Conservation (phyloP, 768 basidiomycete species). For the Tulasnella sp. region DNA sequence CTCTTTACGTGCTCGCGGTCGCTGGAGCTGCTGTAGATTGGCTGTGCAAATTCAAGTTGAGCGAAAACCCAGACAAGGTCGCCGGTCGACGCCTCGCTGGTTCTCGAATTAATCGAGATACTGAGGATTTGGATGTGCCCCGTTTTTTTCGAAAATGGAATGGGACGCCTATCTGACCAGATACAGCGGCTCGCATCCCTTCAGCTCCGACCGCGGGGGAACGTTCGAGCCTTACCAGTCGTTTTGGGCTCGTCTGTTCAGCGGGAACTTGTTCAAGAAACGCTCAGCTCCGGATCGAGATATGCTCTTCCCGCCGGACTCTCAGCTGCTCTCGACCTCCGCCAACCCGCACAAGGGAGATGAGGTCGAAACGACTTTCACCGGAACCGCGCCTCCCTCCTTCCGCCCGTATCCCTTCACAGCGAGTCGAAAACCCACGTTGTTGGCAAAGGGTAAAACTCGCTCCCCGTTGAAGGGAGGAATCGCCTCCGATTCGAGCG, state of each 20-base stretch:
- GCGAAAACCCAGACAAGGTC: constrained; percentile 70
- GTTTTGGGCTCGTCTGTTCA: constrained; percentile 54
- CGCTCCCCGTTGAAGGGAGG: constrained; percentile 10
- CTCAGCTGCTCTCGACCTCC: constrained; percentile 16
- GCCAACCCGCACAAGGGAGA: neutral
- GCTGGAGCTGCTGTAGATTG: constrained; percentile 53
- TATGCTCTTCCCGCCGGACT: constrained; percentile 24
- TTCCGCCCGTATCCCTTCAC: constrained; percentile 14
- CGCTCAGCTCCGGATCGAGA: neutral
- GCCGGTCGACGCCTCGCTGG: too few relatives aligned
- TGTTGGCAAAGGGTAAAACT: neutral
- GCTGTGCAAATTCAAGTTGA: constrained; percentile 52
- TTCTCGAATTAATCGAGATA: neutral
- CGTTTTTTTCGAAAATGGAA: constrained; percentile 44
- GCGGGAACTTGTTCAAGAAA: constrained; percentile 1
- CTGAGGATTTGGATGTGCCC: neutral
- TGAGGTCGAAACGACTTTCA: neutral
- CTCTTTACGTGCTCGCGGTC: constrained; percentile 51
- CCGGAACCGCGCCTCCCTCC: neutral
- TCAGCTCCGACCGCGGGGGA: constrained; percentile 49
- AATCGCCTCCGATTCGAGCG: neutral
- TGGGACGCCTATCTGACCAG: constrained; percentile 66
- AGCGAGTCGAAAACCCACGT: neutral
- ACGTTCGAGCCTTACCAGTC: constrained; percentile 52
- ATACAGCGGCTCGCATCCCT: constrained; percentile 54